Base-by-base conservation (phyloP, 2,329 filamentous ascomycete genomes). In the Amylocarpus encephaloides region DNA sequence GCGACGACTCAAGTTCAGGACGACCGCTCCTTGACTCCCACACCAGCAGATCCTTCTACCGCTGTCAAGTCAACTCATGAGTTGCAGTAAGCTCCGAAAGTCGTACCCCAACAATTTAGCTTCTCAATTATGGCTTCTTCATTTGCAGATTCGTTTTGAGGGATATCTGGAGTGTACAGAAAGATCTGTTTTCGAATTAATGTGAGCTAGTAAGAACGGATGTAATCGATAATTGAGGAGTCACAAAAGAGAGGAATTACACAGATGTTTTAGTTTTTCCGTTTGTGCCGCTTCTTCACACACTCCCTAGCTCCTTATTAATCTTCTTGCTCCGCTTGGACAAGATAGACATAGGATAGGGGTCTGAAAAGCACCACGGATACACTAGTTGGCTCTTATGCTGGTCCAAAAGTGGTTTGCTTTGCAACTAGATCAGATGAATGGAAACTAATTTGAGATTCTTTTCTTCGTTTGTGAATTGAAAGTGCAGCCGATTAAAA, bases 21-120 rank as follows among this genome's bases (percentile, higher is more conserved):
- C 22, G 60, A 61, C 30, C 59, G 60, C 9, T 59, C 60, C 6
- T 39, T 50, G 16, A 61, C 60, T 29, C 61, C 61, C 33, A 64
- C 58, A 22, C 56, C 59, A 43, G 51, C 44, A 53, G 54, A 57
- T 11, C 52, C 59, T 40, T 48, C 42, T 44, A 11, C 52, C 19
- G 43, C 46, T 46, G 41, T 33, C 29, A 57, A 61, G 33, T 43
- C 41, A n/a, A 46, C 50, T 18, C 40, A 49, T 39, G 51, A 53
- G 39, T 52, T 52, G 40, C 40, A 55, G 36, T 57, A 34, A 59
- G 33, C 34, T 44, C 13, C 41, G 16, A 7, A 29, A 26, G 40
- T 35, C 30, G 33, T 41, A 44, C 32, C 30, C 44, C 50, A 38
- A n/a, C 48, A 43, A 16, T 19, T 41, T 45, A n/a, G 35, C 30